A percentile compares a stretch with the other conserved stretches of the same genome.
Conservation (phyloP, 2,329 filamentous ascomycete species). For the Aspergillus proliferans region DNA sequence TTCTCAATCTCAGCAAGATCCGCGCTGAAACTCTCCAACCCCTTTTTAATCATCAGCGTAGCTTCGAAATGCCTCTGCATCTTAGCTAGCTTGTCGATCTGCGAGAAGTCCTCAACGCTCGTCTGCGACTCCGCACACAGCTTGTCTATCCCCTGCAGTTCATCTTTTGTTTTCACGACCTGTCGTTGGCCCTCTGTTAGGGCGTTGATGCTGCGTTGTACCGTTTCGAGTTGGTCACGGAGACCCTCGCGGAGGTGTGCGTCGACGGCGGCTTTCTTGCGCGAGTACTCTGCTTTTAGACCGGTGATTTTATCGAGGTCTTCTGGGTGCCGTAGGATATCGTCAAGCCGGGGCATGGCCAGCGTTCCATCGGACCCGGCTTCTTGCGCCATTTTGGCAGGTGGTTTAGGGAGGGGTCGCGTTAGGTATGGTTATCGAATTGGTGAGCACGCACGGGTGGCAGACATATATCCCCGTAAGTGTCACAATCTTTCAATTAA, state of each 20-base stretch:
- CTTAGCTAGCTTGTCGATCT: conserved; percentile 55
- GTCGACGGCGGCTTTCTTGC: conserved; percentile 90
- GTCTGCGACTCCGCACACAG: conserved; percentile 94
- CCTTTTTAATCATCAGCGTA: conserved; percentile 85
- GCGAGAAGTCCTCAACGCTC: conserved; percentile 95
- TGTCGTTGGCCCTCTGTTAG: conserved; percentile 86
- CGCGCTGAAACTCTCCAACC: conserved; percentile 79
- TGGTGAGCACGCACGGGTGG: neutral
- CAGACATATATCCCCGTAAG: neutral
- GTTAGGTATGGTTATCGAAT: neutral
- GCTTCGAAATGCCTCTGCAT: conserved; percentile 88
- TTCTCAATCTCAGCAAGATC: conserved; percentile 68
- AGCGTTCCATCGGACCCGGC: conserved; percentile 52
- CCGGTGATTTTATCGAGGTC: conserved; percentile 92
- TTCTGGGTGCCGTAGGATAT: conserved; percentile 89
- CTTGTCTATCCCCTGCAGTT: conserved; percentile 98
- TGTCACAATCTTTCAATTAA: neutral
- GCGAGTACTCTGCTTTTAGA: conserved; percentile 84
- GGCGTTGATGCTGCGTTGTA: conserved; percentile 84
- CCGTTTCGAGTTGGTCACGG: conserved; percentile 87
- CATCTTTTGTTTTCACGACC: conserved; percentile 88
- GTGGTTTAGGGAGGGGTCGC: conserved; percentile 1
- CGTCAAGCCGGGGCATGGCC: conserved; percentile 70
- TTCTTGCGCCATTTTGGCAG: conserved; percentile 29
- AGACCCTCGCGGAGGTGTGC: conserved; percentile 81